A percentile compares a stretch with the other conserved stretches of the same genome.
phyloP scores from a whole-genome alignment of 2,329 filamentous ascomycete genomes.

The Cladophialophora psammophila region DNA sequence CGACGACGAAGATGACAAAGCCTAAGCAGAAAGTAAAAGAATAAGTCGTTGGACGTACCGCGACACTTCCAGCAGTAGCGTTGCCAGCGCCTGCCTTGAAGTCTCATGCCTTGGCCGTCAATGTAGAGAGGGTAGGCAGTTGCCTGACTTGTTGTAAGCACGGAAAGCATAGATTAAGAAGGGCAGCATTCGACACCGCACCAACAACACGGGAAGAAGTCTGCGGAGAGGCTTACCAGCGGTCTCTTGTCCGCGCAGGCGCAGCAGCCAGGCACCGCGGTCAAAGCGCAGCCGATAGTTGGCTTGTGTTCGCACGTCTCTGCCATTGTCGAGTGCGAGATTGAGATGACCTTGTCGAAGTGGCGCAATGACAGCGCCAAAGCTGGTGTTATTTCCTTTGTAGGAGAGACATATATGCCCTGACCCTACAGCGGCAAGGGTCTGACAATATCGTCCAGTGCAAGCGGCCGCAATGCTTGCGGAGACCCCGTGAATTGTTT shows the following conservation, averaged over 20 bases:
- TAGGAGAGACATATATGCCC: background rate
- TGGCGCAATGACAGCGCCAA: background rate
- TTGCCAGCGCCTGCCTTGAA: slow-evolving; percentile 39
- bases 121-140: slow-evolving; percentile 40
- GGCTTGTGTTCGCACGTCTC: slow-evolving; percentile 38
- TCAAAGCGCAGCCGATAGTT: slow-evolving; percentile 36
- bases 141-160: slow-evolving; percentile 16
- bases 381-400: background rate
- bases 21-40: slow-evolving; percentile 8
- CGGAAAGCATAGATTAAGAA: background rate
- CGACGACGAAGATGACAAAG: background rate
- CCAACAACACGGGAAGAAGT: background rate
- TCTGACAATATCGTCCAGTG: background rate
- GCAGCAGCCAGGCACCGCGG: slow-evolving; percentile 38
- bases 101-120: slow-evolving; percentile 39
- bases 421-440: background rate
- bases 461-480: background rate
- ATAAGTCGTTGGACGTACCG: slow-evolving; percentile 29
- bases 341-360: background rate
- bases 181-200: background rate
- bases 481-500: background rate
- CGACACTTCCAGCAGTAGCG: slow-evolving; percentile 41
- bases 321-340: slow-evolving; percentile 8
- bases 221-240: background rate
- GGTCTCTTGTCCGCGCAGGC: slow-evolving; percentile 39